Evolutionary conservation across 352 stramenopile species (phyloP).

Genomic region (Aphanomyces invadans): DNA sequence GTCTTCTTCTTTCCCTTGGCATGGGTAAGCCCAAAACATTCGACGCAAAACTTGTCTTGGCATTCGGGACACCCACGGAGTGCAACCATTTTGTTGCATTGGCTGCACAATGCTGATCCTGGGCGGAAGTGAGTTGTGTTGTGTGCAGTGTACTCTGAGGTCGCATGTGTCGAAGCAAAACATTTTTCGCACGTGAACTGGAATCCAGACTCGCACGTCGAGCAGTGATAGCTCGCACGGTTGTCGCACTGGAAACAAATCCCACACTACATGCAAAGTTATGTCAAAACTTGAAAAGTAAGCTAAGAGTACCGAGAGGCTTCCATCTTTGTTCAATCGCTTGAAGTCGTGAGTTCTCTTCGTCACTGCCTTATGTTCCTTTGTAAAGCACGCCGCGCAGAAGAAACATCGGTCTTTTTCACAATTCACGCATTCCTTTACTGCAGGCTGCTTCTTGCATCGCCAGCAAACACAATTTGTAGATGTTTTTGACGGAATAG

Average conservation of each 20-base stretch:
- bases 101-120: constrained; percentile 44
- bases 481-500: not conserved
- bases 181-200: constrained; percentile 65
- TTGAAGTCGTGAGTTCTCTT: constrained; percentile 51
- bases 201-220: not conserved
- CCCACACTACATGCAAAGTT: not conserved
- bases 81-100: constrained; percentile 42
- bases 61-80: constrained; percentile 46
- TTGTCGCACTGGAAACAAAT: constrained; percentile 36
- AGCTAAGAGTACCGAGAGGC: constrained; percentile 27
- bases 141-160: constrained; percentile 37
- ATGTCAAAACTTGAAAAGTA: too few relatives aligned
- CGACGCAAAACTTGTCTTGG: constrained; percentile 49
- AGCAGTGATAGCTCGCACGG: not conserved
- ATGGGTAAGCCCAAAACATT: constrained; percentile 42
- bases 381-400: constrained; percentile 47
- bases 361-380: constrained; percentile 31
- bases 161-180: constrained; percentile 42
- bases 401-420: constrained; percentile 28
- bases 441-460: constrained; percentile 26
- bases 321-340: constrained; percentile 28
- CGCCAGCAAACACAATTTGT: not conserved
- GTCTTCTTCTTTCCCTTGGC: constrained; percentile 30
- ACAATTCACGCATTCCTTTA: constrained; percentile 57
- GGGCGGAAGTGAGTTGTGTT: constrained; percentile 44